A percentile compares a stretch with the other conserved stretches of the same genome.
Conservation (phyloP, 768 basidiomycete genomes). For the Hebeloma cylindrosporum region DNA sequence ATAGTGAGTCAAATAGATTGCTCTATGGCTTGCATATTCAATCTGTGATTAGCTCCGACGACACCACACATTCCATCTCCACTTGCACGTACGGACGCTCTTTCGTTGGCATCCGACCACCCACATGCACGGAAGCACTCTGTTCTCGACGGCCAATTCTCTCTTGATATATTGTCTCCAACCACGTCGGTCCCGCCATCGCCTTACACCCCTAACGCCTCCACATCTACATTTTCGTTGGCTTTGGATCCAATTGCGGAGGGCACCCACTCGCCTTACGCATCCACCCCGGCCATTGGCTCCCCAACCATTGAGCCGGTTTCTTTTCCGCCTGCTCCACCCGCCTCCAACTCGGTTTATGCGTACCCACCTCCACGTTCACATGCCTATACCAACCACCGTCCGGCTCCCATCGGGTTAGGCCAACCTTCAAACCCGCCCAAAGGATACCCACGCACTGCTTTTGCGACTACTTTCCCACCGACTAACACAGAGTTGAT, state of each 20-base stretch:
- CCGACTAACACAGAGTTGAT: constrained; percentile 64
- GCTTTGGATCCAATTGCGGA: constrained; percentile 37
- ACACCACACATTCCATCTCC: constrained; percentile 43
- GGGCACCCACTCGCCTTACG: constrained; percentile 26
- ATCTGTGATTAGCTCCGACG: constrained; percentile 26
- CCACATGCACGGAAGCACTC: constrained; percentile 81
- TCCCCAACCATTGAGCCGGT: constrained; percentile 32
- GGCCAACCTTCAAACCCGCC: constrained; percentile 42
- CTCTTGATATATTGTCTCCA: constrained; percentile 32
- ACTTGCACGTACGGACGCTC: constrained; percentile 48
- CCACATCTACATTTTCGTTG: constrained; percentile 43
- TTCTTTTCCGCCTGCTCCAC: constrained; percentile 29
- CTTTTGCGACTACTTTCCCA: constrained; percentile 46
- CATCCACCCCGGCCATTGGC: constrained; percentile 29
- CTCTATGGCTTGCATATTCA: constrained; percentile 2
- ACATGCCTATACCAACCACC: constrained; percentile 20
- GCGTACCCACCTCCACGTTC: constrained; percentile 35
- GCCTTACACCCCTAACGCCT: constrained; percentile 40
- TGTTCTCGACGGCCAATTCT: constrained; percentile 50
- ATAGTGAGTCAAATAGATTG: constrained; percentile 22
- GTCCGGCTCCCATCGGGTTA: constrained; percentile 42
- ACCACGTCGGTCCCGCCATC: constrained; percentile 29
- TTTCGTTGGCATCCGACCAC: constrained; percentile 58
- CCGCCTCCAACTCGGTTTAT: constrained; percentile 30
- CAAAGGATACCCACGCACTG: constrained; percentile 31